Evolutionary conservation across 768 basidiomycete genomes (phyloP).

Genomic region (Amanita thiersii): DNA sequence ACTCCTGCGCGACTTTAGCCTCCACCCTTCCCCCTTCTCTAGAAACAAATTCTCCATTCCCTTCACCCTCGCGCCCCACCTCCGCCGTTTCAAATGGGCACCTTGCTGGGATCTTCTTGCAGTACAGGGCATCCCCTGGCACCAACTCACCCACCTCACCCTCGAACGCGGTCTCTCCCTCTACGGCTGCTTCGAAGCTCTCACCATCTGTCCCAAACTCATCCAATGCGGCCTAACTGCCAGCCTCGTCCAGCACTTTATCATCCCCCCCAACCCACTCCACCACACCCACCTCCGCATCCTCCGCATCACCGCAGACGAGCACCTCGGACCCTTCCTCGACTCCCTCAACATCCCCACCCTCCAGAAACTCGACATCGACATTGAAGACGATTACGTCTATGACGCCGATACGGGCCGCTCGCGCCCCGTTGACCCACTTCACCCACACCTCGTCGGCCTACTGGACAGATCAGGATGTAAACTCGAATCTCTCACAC

Average conservation of each 20-base stretch:
- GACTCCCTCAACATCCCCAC: background rate
- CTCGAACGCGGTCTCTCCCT: conserved; percentile 2
- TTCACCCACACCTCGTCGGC: background rate
- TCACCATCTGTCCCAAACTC: background rate
- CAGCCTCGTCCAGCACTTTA: background rate
- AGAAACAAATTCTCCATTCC: background rate
- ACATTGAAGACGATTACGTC: conserved; percentile 2
- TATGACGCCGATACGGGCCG: background rate
- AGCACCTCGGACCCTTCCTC: background rate
- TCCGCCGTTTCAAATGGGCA: conserved; percentile 1
- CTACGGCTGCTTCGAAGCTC: background rate
- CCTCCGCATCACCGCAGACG: conserved; percentile 1
- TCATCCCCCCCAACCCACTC: background rate
- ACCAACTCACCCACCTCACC: conserved; percentile 1
- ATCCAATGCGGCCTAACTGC: conserved; percentile 1
- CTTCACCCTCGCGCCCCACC: background rate
- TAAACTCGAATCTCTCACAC: background rate
- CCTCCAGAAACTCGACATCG: background rate
- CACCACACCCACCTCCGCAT: background rate
- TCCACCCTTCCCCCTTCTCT: background rate
- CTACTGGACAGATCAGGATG: background rate
- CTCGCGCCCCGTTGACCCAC: background rate
- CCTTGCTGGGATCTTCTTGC: conserved; percentile 2
- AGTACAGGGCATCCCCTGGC: conserved; percentile 1
- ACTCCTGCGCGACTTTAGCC: conserved; percentile 1